Evolutionary conservation across 2,329 filamentous ascomycete species (phyloP), one percentile per base, ranked within the genome.

Genomic region (Dothidotthia symphoricarpi): DNA sequence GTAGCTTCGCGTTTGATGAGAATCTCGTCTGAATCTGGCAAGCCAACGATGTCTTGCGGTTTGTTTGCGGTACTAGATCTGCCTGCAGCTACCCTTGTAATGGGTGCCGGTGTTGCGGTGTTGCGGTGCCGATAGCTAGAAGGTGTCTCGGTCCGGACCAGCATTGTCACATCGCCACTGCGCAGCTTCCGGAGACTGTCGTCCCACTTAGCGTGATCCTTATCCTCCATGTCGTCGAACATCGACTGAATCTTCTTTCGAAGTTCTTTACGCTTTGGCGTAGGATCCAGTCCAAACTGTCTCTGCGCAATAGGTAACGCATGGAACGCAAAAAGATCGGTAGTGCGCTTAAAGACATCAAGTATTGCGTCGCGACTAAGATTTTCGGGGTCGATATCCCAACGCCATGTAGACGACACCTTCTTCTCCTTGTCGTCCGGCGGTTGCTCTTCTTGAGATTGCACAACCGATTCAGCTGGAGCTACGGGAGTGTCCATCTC

Each of bases 281-380:
- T n/a, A 0, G 36, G 8, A 3, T 44, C 50, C 7, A 59, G 39
- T 11, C 43, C n/a, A n/a, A n/a, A n/a, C n/a, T n/a, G 36, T 3
- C 25, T 12, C 17, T 33, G 33, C 1, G 47, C 41, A 2, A 56
- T 28, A 0, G 57, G 55, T 2, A 58, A 16, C 4, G 53, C 52
- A 26, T 63, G 59, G 27, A 42, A 63, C 0, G 57, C 52, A 16
- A 58, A 61, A 0, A 61, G 39, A 38, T 61, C 55, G 16, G 33
- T 41, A 2, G 35, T 43, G 24, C 35, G 37, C 7, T 41, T 22
- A 31, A 61, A 60, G 5, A 36, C 15, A 2, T 19, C 13, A n/a
- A 16, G 8, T 12, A 48, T 11, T n/a, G 38, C 28, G 12, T 41
- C 32, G 2, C 32, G 5, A n/a, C 17, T 28, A 4, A 49, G 8